Percentiles rank a stretch among this genome's conserved stretches.
Conservation (phyloP, 2,329 filamentous ascomycete species). For the Hypoxylon sp. region DNA sequence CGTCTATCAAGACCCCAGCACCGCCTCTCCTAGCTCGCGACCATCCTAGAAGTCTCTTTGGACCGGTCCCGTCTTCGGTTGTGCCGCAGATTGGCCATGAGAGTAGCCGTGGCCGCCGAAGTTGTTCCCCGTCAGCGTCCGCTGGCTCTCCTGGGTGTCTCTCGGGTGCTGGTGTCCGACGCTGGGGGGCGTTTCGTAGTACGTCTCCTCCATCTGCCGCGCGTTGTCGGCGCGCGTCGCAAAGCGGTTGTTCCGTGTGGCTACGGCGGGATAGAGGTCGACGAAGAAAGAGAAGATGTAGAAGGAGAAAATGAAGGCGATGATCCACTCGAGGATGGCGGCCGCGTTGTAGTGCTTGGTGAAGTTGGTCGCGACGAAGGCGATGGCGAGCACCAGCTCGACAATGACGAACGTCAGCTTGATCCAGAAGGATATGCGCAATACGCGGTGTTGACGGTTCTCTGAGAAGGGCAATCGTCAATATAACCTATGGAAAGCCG, state of each 20-base stretch:
- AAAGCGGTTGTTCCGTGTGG: constrained; percentile 52
- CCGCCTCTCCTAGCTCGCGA: not conserved
- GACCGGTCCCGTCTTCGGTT: constrained; percentile 28
- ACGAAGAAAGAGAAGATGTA: constrained; percentile 88
- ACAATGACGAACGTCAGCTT: constrained; percentile 86
- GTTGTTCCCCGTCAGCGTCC: constrained; percentile 40
- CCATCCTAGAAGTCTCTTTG: constrained; percentile 38
- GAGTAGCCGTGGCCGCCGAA: constrained; percentile 10
- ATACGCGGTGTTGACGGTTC: constrained; percentile 76
- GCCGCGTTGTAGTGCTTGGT: constrained; percentile 66
- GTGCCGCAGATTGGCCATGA: constrained; percentile 6
- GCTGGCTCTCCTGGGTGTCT: constrained; percentile 42
- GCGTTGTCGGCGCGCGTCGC: constrained; percentile 37
- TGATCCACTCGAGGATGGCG: constrained; percentile 80
- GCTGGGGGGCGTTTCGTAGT: constrained; percentile 30
- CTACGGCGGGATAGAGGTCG: constrained; percentile 82
- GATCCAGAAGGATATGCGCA: constrained; percentile 83
- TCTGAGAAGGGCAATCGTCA: constrained; percentile 49
- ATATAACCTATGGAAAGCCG: not conserved
- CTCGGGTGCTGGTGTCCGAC: constrained; percentile 24
- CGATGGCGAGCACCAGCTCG: constrained; percentile 76
- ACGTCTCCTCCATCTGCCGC: constrained; percentile 40
- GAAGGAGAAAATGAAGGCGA: constrained; percentile 85
- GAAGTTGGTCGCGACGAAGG: constrained; percentile 69
- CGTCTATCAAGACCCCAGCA: too few relatives aligned